Evolutionary conservation across 441 rosid genomes (phyloP).

Genomic region (Gossypium gossypioides): DNA sequence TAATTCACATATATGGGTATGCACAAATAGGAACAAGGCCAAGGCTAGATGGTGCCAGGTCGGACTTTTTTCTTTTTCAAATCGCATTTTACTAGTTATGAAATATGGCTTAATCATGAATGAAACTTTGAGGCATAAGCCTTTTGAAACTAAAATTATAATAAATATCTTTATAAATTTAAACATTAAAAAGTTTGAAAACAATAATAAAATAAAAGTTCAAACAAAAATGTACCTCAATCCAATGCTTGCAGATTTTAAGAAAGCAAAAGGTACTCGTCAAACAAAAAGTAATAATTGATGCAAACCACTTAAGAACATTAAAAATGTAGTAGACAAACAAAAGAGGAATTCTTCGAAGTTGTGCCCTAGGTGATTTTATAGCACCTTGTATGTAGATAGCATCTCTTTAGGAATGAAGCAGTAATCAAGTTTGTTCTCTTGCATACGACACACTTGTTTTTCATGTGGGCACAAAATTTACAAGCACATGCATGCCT

Average conservation of each 20-base stretch:
- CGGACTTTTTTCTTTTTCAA: constrained; percentile 16
- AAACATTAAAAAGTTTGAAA: neutral
- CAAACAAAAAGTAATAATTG: neutral
- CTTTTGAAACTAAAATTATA: neutral
- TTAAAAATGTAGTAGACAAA: neutral
- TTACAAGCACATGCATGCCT: neutral
- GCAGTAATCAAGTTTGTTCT: neutral
- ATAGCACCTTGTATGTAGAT: neutral
- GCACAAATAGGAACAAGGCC: constrained; percentile 76
- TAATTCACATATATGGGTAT: constrained; percentile 88
- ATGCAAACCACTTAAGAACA: neutral
- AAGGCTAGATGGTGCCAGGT: constrained; percentile 99
- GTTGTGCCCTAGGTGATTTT: neutral
- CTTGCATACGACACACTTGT: neutral
- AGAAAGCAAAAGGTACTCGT: neutral
- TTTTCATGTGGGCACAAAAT: neutral
- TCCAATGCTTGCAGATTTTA: neutral
- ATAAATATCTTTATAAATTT: neutral
- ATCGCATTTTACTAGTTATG: neutral
- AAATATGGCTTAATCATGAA: neutral
- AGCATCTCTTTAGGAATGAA: neutral
- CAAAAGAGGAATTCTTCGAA: neutral
- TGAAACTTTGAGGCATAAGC: neutral
- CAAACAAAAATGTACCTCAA: neutral
- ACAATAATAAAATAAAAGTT: neutral